Percentiles rank a stretch among this genome's conserved stretches.
phyloP scores from a whole-genome alignment of 2,329 filamentous ascomycete genomes.

The Aspergillus novofumigatus region DNA sequence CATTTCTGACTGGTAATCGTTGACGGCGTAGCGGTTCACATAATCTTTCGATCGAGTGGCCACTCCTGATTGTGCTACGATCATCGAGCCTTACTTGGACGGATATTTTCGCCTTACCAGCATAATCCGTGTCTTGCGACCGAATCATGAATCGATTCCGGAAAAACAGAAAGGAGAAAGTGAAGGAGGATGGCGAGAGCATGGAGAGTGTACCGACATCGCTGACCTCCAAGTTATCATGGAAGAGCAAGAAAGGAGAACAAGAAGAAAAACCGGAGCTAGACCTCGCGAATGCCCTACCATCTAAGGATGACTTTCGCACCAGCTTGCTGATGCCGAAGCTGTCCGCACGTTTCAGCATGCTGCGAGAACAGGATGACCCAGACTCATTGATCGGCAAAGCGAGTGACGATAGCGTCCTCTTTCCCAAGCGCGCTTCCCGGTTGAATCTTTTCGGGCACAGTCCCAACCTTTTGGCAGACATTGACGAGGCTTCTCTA shows the following conservation, averaged over 20 bases:
- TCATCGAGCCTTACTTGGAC: background rate
- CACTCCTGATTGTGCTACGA: background rate
- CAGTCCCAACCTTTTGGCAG: slow-evolving; percentile 57
- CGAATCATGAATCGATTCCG: slow-evolving; percentile 40
- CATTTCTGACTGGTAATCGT: background rate
- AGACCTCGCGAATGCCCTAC: slow-evolving; percentile 70
- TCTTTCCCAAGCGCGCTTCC: slow-evolving; percentile 77
- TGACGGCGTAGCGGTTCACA: background rate
- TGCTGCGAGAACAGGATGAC: slow-evolving; percentile 92
- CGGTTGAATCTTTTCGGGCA: slow-evolving; percentile 70
- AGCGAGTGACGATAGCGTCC: slow-evolving; percentile 89
- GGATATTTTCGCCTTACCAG: background rate
- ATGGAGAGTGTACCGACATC: slow-evolving; percentile 39
- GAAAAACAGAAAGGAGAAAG: slow-evolving; percentile 36
- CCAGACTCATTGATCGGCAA: slow-evolving; percentile 85
- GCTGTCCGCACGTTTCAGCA: slow-evolving; percentile 90
- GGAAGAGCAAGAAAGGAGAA: slow-evolving; percentile 48
- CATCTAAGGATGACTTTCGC: slow-evolving; percentile 82
- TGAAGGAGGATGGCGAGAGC: slow-evolving; percentile 16
- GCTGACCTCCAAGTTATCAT: slow-evolving; percentile 39
- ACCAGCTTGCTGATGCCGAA: slow-evolving; percentile 96
- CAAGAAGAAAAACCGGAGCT: slow-evolving; percentile 55
- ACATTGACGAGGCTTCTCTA: slow-evolving; percentile 88
- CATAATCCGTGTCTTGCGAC: background rate
- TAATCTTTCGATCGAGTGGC: background rate